Conservation (phyloP, 2,329 filamentous ascomycete species). For the Chaetothyriales sp. region DNA sequence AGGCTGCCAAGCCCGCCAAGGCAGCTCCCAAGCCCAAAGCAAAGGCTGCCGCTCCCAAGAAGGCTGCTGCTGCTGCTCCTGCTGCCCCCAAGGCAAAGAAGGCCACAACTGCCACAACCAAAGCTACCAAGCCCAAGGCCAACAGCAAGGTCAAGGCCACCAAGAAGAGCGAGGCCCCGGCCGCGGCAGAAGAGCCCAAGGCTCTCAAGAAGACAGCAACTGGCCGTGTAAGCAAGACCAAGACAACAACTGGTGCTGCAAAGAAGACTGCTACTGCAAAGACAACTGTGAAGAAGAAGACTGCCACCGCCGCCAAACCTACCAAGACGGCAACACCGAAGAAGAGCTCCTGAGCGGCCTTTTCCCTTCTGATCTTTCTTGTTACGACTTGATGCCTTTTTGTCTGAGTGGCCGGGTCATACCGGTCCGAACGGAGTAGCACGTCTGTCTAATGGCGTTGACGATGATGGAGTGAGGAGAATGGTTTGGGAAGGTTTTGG, state of each 20-base stretch:
- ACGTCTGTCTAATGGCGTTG: not conserved
- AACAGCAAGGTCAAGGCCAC: constrained; percentile 26
- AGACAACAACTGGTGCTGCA: constrained; percentile 29
- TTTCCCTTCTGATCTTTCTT: not conserved
- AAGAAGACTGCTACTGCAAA: constrained; percentile 32
- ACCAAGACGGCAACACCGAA: constrained; percentile 27
- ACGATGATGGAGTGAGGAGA: not conserved
- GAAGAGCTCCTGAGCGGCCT: constrained; percentile 12
- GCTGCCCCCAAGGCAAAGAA: constrained; percentile 36
- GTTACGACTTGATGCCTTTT: not conserved
- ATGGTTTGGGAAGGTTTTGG: not conserved
- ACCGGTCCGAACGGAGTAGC: not conserved
- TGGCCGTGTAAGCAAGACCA: constrained; percentile 63
- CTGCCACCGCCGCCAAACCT: constrained; percentile 31
- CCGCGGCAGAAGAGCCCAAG: constrained; percentile 53
- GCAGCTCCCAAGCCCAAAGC: constrained; percentile 15
- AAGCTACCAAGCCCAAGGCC: constrained; percentile 39
- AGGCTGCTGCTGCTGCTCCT: constrained; percentile 28
- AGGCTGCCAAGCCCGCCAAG: constrained; percentile 16
- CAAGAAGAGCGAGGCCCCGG: constrained; percentile 39
- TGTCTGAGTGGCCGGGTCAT: not conserved
- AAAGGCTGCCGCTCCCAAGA: constrained; percentile 24
- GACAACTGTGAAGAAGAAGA: constrained; percentile 28
- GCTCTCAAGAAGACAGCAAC: constrained; percentile 71
- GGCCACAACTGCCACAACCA: constrained; percentile 34